Conservation (phyloP, 441 rosid species). For the Bocquillonia castaneifolia region DNA sequence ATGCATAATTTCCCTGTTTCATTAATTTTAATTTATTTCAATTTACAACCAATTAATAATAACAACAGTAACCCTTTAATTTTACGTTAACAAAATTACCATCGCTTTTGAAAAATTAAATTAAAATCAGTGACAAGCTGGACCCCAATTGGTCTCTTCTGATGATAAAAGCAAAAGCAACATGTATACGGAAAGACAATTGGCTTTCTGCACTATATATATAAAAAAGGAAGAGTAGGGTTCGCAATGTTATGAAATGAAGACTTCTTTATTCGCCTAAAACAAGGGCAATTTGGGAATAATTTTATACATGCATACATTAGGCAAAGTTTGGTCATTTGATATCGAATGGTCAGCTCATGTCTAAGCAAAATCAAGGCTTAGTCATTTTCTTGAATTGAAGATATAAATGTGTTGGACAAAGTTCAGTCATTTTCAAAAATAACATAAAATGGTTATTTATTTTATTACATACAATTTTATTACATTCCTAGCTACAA, state of each 20-base stretch:
- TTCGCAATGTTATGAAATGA: slow-evolving; percentile 10
- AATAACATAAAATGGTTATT: neutral
- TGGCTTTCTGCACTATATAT: slow-evolving; percentile 36
- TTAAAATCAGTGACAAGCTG: slow-evolving; percentile 17
- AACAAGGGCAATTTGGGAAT: slow-evolving; percentile 25
- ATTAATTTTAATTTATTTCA: neutral
- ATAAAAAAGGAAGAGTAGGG: slow-evolving; percentile 19
- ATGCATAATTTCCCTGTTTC: slow-evolving; percentile 85
- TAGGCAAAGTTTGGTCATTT: neutral
- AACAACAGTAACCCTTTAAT: neutral
- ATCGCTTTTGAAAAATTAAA: no score
- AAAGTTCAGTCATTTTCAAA: slow-evolving; percentile 38
- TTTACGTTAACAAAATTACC: neutral
- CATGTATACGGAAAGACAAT: slow-evolving; percentile 22
- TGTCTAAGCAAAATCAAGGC: slow-evolving; percentile 7
- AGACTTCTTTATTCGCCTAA: slow-evolving; percentile 37
- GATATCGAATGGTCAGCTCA: neutral
- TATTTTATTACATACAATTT: neutral
- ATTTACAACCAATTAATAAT: neutral
- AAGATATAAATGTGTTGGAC: neutral
- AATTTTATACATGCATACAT: neutral
- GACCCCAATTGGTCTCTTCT: slow-evolving; percentile 18
- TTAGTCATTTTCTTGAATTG: neutral
- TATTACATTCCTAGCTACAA: neutral
- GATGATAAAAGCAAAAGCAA: slow-evolving; percentile 32